Base-by-base conservation (phyloP, 129 eudicot species). In the Tanacetum coccineum region DNA sequence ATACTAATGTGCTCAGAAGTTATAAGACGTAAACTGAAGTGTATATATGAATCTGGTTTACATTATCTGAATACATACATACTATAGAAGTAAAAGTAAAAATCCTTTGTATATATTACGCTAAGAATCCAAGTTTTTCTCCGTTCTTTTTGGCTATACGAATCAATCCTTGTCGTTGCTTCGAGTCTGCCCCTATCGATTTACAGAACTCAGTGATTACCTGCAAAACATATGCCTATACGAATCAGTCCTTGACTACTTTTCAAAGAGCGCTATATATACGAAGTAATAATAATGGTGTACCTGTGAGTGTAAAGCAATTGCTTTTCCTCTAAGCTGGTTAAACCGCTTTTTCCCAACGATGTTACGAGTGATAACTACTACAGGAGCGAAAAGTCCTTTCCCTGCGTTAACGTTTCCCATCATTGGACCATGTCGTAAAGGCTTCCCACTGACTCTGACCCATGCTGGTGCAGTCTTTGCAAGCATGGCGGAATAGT, bases 251-350 rank as follows among this genome's bases (percentile, higher is more conserved):
- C 32, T 28, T 36, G 42, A 36, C 2, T 36, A 36, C 42, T 1
- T 36, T 36, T 0, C 9, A 36, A 36, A 36, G 42, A 36, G 9
- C 2, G 1, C 0, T 36, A 36, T 7, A 36, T 36, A 36, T 36
- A 22, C 25, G 2, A 36, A n/a, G n/a, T n/a, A 36, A 1, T 7
- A 36, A 36, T 36, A 1, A 6, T 36, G 42, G 42, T 13, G 30
- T 86, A 89, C 99, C 97, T 89, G 99, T 10, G 99, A 94, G 82
- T 94, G 99, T 56, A 94, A 80, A 74, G 99, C 96, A 73, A 94
- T 94, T 22, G 99, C 99, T 74, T 94, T 94, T 17, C 99, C 99
- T 77, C 99, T 86, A 73, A 94, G 85, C 81, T 94, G 95, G 49
- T 89, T 94, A 81, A 94, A 94, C 71, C 85, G 65, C 76, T 94